These are phyloP conservation scores for Fusarium denticulatum DNA, from an alignment of 2,329 filamentous ascomycete species.

Conservation along the genomic window DNA sequence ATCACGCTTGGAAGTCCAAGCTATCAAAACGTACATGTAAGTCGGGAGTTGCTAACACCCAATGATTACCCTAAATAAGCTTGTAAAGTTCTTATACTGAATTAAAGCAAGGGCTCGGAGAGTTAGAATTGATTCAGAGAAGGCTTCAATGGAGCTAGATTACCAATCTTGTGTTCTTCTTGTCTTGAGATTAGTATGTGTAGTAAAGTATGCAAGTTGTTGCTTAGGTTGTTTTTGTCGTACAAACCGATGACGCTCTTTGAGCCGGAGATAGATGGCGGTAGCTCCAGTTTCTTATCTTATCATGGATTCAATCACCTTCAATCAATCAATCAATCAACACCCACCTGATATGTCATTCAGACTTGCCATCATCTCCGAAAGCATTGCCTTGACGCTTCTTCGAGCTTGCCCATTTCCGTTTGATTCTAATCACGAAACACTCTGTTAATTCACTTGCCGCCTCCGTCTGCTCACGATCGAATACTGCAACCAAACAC, in stretches of 20 bases:
- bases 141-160: background rate
- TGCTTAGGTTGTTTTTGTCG: background rate
- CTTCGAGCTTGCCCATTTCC: background rate
- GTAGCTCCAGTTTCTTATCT: slow-evolving; percentile 40
- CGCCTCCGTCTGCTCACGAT: background rate
- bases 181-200: background rate
- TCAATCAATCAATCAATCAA: slow-evolving; percentile 33
- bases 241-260: slow-evolving; percentile 18
- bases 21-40: background rate
- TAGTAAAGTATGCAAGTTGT: background rate
- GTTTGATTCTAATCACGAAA: background rate
- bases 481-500: slow-evolving; percentile 10
- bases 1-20: background rate
- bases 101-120: background rate
- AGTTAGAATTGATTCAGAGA: background rate
- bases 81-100: background rate
- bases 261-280: slow-evolving; percentile 12
- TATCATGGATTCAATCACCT: slow-evolving; percentile 32
- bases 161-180: background rate
- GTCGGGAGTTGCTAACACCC: background rate
- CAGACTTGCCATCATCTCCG: background rate
- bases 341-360: slow-evolving; percentile 18
- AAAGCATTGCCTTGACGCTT: background rate
- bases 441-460: background rate
- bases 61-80: background rate